phyloP scores from a whole-genome alignment of 2,329 filamentous ascomycete species.

The Sporothrix brasiliensis region DNA sequence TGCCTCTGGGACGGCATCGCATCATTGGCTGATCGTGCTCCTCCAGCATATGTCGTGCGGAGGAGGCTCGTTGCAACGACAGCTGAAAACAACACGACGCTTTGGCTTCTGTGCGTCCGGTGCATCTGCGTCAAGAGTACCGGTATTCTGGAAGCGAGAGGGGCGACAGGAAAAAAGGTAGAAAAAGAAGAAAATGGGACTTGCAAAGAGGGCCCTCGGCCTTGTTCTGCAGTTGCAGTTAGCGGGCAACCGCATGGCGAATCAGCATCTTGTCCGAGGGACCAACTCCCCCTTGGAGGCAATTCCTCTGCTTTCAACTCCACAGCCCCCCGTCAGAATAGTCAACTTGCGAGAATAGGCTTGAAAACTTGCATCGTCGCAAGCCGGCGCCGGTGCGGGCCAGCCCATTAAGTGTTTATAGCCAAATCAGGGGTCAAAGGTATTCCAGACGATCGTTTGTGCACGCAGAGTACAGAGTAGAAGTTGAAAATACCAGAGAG shows the following conservation, averaged over 20 bases:
- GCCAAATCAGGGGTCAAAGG: not conserved
- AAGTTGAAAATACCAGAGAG: no score
- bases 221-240: not conserved
- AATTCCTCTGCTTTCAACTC: not conserved
- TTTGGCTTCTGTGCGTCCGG: not conserved
- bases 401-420: not conserved
- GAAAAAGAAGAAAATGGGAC: not conserved
- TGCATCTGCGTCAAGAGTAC: constrained; percentile 11
- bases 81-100: constrained; percentile 2
- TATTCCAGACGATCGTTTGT: no score
- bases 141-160: constrained; percentile 29
- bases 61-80: not conserved
- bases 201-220: not conserved
- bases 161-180: not conserved
- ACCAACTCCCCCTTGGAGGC: no score
- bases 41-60: not conserved
- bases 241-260: constrained; percentile 13
- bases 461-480: no score
- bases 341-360: not conserved
- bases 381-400: constrained; percentile 16
- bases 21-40: not conserved
- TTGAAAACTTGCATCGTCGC: not conserved
- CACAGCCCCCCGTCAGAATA: constrained; percentile 5
- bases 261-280: not conserved
- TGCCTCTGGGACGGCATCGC: not conserved